A percentile compares a stretch with the other conserved stretches of the same genome.
These are phyloP conservation scores for Fusarium heterosporum DNA, from an alignment of 2,329 filamentous ascomycete genomes.

Conservation along the genomic window DNA sequence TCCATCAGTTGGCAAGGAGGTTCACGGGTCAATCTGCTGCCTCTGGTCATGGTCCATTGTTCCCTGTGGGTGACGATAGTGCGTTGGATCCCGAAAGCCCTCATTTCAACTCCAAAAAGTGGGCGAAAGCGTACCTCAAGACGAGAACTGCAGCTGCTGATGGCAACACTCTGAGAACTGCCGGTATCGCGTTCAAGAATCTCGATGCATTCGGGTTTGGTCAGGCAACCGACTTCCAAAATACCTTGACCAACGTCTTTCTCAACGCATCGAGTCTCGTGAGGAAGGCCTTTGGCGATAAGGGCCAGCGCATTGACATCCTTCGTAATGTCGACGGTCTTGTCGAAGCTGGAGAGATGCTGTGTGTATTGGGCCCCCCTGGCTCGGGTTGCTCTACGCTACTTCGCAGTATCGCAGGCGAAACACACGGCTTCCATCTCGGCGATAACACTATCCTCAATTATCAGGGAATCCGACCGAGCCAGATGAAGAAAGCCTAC, in stretches of 20 bases:
- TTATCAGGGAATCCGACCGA: conserved; percentile 72
- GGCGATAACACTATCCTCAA: conserved; percentile 77
- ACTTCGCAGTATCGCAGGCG: conserved; percentile 81
- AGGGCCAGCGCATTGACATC: conserved; percentile 71
- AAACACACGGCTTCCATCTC: conserved; percentile 80
- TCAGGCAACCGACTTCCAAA: conserved; percentile 74
- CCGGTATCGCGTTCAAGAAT: conserved; percentile 72
- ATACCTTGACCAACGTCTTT: conserved; percentile 68
- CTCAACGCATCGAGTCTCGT: conserved; percentile 57
- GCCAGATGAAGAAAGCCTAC: conserved; percentile 79
- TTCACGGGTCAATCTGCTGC: conserved; percentile 21
- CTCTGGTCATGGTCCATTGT: conserved; percentile 30
- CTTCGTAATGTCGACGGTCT: conserved; percentile 72
- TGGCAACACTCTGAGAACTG: conserved; percentile 65
- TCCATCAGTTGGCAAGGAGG: conserved; percentile 29
- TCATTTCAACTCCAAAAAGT: conserved; percentile 56
- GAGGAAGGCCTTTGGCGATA: conserved; percentile 62
- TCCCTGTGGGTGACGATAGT: conserved; percentile 32
- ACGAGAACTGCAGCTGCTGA: conserved; percentile 47
- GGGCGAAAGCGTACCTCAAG: conserved; percentile 55
- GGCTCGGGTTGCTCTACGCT: conserved; percentile 80
- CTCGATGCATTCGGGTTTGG: conserved; percentile 74
- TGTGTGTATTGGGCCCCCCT: conserved; percentile 77
- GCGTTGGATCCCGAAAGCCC: conserved; percentile 55
- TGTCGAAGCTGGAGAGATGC: conserved; percentile 75